A percentile compares a stretch with the other conserved stretches of the same genome.
Evolutionary conservation across 2,329 filamentous ascomycete genomes (phyloP).

Genomic region (Epichloe gansuensis): DNA sequence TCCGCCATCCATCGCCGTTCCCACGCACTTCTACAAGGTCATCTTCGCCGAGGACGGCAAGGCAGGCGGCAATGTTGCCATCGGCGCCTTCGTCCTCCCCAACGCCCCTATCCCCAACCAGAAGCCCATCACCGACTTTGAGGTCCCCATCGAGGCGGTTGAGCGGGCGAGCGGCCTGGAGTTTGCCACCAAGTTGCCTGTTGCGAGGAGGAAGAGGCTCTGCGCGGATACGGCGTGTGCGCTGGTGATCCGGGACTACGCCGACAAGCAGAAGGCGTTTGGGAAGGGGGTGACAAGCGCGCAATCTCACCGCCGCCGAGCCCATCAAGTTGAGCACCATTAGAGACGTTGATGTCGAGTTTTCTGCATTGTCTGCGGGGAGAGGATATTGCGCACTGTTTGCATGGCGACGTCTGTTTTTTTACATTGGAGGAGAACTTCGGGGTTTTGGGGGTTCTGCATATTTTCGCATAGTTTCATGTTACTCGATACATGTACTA

Average conservation of each 20-base stretch:
- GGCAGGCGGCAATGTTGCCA: slow-evolving; percentile 60
- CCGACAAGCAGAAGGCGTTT: slow-evolving; percentile 48
- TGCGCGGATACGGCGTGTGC: slow-evolving; percentile 81
- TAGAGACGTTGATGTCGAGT: too few relatives aligned
- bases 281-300: slow-evolving; percentile 24
- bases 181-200: slow-evolving; percentile 71
- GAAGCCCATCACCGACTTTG: slow-evolving; percentile 81
- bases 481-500: too few relatives aligned
- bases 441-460: too few relatives aligned
- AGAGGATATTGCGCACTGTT: too few relatives aligned
- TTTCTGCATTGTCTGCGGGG: too few relatives aligned
- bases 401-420: too few relatives aligned
- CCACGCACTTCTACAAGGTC: slow-evolving; percentile 98
- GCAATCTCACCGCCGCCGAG: slow-evolving; percentile 8
- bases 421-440: too few relatives aligned
- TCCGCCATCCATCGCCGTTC: slow-evolving; percentile 88
- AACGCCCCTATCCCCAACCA: slow-evolving; percentile 81
- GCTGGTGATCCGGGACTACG: slow-evolving; percentile 71
- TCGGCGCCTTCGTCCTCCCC: slow-evolving; percentile 90
- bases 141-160: slow-evolving; percentile 85
- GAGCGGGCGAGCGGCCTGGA: slow-evolving; percentile 88
- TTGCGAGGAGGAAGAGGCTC: slow-evolving; percentile 60
- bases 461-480: too few relatives aligned
- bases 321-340: background rate
- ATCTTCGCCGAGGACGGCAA: slow-evolving; percentile 84